phyloP scores from a whole-genome alignment of 192 early-diverging fungal genomes.

The Phycomyces nitens region DNA sequence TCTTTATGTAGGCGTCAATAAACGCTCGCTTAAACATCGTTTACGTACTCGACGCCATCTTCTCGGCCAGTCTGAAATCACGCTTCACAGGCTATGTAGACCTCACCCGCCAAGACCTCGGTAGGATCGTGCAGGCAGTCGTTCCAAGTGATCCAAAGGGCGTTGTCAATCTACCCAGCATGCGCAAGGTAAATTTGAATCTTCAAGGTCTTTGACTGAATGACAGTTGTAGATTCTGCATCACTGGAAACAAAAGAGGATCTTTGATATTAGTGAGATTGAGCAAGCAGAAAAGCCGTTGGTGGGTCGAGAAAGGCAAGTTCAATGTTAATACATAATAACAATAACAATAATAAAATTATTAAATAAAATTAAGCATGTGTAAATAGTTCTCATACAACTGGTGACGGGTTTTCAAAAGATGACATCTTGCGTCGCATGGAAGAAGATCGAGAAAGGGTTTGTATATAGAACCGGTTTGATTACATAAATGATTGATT shows the following conservation, averaged over 20 bases:
- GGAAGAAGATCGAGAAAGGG: constrained; percentile 57
- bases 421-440: constrained; percentile 53
- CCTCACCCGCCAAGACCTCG: constrained; percentile 40
- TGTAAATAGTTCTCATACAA: constrained; percentile 9
- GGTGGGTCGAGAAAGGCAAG: constrained; percentile 28
- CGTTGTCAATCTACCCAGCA: constrained; percentile 51
- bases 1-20: constrained; percentile 38
- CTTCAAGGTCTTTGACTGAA: not conserved
- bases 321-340: constrained; percentile 25
- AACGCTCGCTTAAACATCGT: constrained; percentile 54
- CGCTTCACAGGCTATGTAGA: constrained; percentile 49
- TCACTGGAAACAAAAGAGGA: constrained; percentile 33
- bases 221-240: constrained; percentile 15
- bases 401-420: constrained; percentile 32
- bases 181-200: constrained; percentile 47
- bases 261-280: constrained; percentile 31
- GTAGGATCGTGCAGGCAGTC: constrained; percentile 40
- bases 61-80: constrained; percentile 41
- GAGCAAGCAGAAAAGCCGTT: constrained; percentile 40
- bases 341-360: not conserved
- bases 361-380: no score
- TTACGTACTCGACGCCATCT: constrained; percentile 55
- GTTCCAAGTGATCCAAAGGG: constrained; percentile 44
- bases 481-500: not conserved
- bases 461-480: constrained; percentile 27